These are phyloP conservation scores for Hypoxylon sp. DNA, from an alignment of 2,329 filamentous ascomycete species.

Conservation along the genomic window DNA sequence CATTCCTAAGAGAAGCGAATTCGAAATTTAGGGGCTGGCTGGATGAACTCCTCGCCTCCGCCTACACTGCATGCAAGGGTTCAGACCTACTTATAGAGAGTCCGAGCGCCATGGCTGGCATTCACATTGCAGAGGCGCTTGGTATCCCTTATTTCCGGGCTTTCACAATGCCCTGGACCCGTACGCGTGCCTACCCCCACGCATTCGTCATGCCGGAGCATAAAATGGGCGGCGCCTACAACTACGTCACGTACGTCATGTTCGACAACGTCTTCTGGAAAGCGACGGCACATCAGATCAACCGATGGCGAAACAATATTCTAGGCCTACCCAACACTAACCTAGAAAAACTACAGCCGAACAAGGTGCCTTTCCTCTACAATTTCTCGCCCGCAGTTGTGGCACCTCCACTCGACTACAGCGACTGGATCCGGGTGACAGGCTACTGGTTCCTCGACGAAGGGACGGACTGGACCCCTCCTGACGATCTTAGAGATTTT, in stretches of 20 bases:
- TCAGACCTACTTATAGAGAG: conserved; percentile 93
- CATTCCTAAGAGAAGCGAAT: conserved; percentile 88
- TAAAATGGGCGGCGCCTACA: conserved; percentile 95
- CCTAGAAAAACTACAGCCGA: conserved; percentile 90
- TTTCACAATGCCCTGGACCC: conserved; percentile 99
- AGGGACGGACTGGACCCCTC: conserved; percentile 71
- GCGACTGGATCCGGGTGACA: conserved; percentile 96
- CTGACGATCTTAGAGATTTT: conserved; percentile 78
- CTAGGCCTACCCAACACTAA: conserved; percentile 82
- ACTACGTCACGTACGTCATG: conserved; percentile 93
- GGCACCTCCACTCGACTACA: conserved; percentile 92
- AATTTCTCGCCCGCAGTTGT: conserved; percentile 96
- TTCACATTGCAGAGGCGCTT: conserved; percentile 94
- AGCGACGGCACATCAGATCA: conserved; percentile 88
- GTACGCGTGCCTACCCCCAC: conserved; percentile 93
- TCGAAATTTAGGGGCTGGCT: conserved; percentile 93
- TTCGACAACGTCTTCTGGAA: conserved; percentile 99
- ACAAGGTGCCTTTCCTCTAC: conserved; percentile 98
- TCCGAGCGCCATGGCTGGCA: conserved; percentile 95
- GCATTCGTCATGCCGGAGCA: conserved; percentile 92
- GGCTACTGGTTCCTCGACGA: conserved; percentile 99
- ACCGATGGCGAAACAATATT: conserved; percentile 86
- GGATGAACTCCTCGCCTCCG: conserved; percentile 82
- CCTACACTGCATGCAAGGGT: conserved; percentile 84
- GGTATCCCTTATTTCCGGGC: conserved; percentile 95